A percentile compares a stretch with the other conserved stretches of the same genome.
Conservation (phyloP, 2,329 filamentous ascomycete genomes). For the Ophiostoma sp. region DNA sequence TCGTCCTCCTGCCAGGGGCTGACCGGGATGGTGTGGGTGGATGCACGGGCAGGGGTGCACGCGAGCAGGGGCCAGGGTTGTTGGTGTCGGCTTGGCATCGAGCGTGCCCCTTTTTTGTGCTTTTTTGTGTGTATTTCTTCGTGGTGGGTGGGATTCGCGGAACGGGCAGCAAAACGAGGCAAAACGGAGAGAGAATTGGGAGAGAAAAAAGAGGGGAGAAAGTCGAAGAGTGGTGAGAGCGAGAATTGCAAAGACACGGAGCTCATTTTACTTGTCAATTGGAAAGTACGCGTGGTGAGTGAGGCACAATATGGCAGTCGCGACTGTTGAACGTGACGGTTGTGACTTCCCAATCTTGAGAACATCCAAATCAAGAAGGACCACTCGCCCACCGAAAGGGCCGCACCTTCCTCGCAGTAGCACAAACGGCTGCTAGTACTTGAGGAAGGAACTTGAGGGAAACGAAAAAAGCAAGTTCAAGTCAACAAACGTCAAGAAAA, state of each 20-base stretch:
- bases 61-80: conserved; percentile 4
- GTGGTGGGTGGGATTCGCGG: background rate
- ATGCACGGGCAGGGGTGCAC: conserved; percentile 21
- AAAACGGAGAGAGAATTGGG: background rate
- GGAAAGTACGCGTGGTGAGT: background rate
- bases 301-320: background rate
- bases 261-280: background rate
- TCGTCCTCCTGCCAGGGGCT: conserved; percentile 4
- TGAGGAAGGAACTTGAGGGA: background rate
- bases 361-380: background rate
- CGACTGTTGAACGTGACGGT: background rate
- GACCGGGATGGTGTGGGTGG: conserved; percentile 11
- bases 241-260: background rate
- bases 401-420: background rate
- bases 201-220: background rate
- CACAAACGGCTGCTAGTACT: conserved; percentile 4
- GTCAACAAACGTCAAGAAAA: background rate
- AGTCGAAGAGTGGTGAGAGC: background rate
- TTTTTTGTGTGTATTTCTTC: background rate
- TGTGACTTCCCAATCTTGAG: background rate
- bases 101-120: conserved; percentile 21
- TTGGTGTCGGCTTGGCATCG: conserved; percentile 6
- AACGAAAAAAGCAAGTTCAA: background rate
- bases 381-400: background rate
- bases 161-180: conserved; percentile 1